phyloP scores from a whole-genome alignment of 345 rosid species.

The Eucalyptus erythrocorys region DNA sequence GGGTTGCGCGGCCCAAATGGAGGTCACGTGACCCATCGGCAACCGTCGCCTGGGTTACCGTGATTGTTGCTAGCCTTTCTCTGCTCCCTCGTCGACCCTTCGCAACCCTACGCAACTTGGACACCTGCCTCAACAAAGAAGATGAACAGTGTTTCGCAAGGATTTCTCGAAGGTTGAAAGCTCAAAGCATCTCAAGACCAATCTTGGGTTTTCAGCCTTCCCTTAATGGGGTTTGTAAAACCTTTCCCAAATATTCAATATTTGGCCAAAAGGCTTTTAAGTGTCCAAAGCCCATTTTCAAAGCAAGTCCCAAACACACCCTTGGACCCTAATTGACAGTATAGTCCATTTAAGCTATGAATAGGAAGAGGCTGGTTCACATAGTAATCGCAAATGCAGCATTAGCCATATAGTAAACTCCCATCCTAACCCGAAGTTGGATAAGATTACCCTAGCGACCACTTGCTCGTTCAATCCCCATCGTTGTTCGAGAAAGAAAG shows the following conservation, averaged over 20 bases:
- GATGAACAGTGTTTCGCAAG: too few species aligned
- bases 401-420: background rate
- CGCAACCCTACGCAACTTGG: too few species aligned
- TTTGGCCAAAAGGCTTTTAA: too few species aligned
- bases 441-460: background rate
- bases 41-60: fast-evolving
- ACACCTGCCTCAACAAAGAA: too few species aligned
- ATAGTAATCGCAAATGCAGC: background rate
- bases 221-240: too few species aligned
- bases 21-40: fast-evolving
- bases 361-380: background rate
- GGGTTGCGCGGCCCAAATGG: fast-evolving
- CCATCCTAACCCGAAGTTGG: background rate
- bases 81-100: fast-evolving
- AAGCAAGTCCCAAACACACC: too few species aligned
- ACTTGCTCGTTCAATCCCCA: background rate
- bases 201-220: fast-evolving
- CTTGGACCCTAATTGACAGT: background rate
- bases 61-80: fast-evolving
- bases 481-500: background rate
- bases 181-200: too few species aligned
- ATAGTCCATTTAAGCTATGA: background rate
- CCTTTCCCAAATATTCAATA: too few species aligned
- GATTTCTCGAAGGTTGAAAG: too few species aligned
- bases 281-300: too few species aligned